These are phyloP conservation scores for Melastoma candidum DNA, from an alignment of 441 rosid species.

Conservation along the genomic window DNA sequence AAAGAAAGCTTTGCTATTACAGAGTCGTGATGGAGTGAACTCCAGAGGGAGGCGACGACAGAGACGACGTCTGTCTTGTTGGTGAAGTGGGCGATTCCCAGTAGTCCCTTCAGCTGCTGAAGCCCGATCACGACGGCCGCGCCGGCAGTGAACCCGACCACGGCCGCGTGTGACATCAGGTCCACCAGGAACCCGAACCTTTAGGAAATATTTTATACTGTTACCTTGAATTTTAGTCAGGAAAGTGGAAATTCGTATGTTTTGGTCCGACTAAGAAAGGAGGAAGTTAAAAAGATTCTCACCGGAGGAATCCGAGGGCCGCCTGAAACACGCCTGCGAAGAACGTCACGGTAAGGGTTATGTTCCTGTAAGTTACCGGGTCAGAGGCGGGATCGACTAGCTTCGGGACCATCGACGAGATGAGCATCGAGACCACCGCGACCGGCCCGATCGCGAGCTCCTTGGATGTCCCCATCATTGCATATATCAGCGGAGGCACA, in stretches of 20 bases:
- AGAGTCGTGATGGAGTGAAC: conserved; percentile 43
- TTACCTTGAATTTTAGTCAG: too few species aligned
- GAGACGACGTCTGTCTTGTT: conserved; percentile 71
- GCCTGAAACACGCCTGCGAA: conserved; percentile 81
- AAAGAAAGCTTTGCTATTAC: conserved; percentile 22
- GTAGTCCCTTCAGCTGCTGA: conserved; percentile 80
- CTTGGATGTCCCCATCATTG: conserved; percentile 86
- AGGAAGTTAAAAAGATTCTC: background rate
- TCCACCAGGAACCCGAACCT: conserved; percentile 91
- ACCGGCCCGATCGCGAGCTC: conserved; percentile 91
- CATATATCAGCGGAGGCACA: conserved; percentile 77
- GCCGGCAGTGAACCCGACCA: conserved; percentile 87
- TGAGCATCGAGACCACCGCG: conserved; percentile 81
- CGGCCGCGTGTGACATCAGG: conserved; percentile 72
- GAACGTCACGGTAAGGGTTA: conserved; percentile 66
- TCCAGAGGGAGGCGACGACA: conserved; percentile 58
- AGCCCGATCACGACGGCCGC: conserved; percentile 90
- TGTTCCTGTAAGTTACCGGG: conserved; percentile 53
- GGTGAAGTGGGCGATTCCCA: conserved; percentile 65
- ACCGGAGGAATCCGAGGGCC: conserved; percentile 69
- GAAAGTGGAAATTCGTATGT: too few species aligned
- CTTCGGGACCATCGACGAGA: conserved; percentile 63
- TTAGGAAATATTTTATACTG: conserved; percentile 3
- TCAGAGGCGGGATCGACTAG: conserved; percentile 50
- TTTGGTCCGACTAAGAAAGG: background rate